Base-by-base conservation (phyloP, 768 basidiomycete species). In the Russula olivacea region DNA sequence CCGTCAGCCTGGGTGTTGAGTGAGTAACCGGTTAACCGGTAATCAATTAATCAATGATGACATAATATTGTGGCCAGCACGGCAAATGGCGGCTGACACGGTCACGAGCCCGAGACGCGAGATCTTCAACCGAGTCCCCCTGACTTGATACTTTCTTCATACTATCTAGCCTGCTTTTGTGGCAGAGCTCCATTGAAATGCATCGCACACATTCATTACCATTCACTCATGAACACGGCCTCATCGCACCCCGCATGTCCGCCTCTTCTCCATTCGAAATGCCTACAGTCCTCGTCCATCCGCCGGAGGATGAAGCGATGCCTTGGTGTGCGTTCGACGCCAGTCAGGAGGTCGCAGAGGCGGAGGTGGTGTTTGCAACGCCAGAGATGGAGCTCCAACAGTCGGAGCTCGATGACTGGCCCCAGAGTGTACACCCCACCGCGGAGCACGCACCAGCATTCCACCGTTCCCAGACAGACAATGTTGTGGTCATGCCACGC, bases 221-320 rank as follows among this genome's bases (percentile, higher is more conserved):
- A 17, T 59, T 68, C 9, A 19, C 57, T n/a, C 45, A 63, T 55
- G 63, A 66, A 28, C 49, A 66, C 47, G 41, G 54, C 30, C 52
- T 68, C 49, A 36, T 61, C 64, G 66, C 62, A 9, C 71, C 74
- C n/a, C 71, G 71, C 2, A 69, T 71, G n/a, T 71, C 74, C 11
- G 60, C 69, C 28, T 61, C 70, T 40, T 67, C 68, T 45, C n/a
- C 60, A 25, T 41, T 60, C n/a, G 67, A 63, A 38, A 65, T 74
- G 52, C 76, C 76, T 6, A 69, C 74, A 54, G 76, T 76, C 19
- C 69, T 74, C 63, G 73, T 76, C 17, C 71, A 71, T 30, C 74
- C 76, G 9, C 76, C 76, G 17, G 75, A 76, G 61, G 76, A 76
- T 48, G 75, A 76, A 58, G 72, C 70, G 19, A 74, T 72, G 17